Evolutionary conservation across 2,329 filamentous ascomycete genomes (phyloP), one percentile per base, ranked within the genome.

Genomic region (Diplodia seriata): DNA sequence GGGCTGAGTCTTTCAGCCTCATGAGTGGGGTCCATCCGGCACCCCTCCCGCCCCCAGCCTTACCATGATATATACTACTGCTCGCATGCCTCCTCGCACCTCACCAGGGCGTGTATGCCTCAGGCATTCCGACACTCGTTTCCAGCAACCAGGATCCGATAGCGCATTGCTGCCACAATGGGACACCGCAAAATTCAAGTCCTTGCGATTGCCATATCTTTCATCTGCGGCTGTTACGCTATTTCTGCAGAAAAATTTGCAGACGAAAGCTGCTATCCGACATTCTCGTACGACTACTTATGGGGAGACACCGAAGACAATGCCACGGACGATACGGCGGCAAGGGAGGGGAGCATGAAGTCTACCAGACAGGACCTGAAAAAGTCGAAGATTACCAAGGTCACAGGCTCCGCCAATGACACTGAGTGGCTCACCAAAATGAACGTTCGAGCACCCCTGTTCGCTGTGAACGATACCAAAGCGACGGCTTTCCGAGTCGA

Each of bases 1-100:
- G 31, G 54, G 33, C 31, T 9, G n/a, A 20, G 20, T 14, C n/a
- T 56, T 38, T 56, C 54, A 56, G 54, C 54, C 54, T 56, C 54
- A 26, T 26, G 26, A 56, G 31, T 56, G 31, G 33, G 54, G 33
- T 56, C 54, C 31, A 20, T 40, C 20, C 18, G 33, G 36, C 18
- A n/a, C 43, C 18, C 8, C 31, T 18, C 23, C 51, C 29, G 11
- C 9, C 54, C 33, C 31, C 33, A 20, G 18, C 9, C 18, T 18
- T 8, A 9, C 31, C 51, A n/a, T 31, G 9, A 12, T 56, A 38
- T 56, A 47, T 36, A 40, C 36, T 12, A 18, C 2, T 20, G 7
- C 3, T 23, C 18, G n/a, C 51, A n/a, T 23, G 20, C 8, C 33
- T n/a, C 5, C 29, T 54, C 26, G 33, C n/a, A 14, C 12, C 31